Evolutionary conservation across 2,329 filamentous ascomycete genomes (phyloP).

Genomic region (Akanthomyces lecanii): DNA sequence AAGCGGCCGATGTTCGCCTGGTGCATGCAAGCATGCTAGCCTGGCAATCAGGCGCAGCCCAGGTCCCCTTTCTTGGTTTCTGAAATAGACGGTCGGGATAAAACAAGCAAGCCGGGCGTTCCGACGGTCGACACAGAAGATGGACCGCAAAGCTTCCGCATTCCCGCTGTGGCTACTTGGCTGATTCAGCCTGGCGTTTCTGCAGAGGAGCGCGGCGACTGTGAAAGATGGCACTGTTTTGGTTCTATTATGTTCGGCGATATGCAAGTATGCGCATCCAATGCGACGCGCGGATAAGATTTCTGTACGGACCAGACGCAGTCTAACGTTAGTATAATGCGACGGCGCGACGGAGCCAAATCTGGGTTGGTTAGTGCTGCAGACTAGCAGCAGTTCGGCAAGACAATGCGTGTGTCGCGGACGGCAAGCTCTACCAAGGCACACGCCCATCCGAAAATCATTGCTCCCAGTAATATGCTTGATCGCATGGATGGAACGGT

Average conservation of each 20-base stretch:
- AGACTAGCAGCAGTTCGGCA: not conserved
- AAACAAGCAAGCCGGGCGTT: not conserved
- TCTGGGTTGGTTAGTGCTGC: not conserved
- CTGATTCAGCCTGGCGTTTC: not conserved
- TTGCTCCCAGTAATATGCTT: too few relatives aligned
- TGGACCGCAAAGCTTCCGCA: not conserved
- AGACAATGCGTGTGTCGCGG: not conserved
- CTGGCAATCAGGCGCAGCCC: too few relatives aligned
- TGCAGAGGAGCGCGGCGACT: not conserved
- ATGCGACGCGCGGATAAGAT: not conserved
- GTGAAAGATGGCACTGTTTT: not conserved
- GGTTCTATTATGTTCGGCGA: not conserved
- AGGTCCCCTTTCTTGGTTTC: not conserved
- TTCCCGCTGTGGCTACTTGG: not conserved
- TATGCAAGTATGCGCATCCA: not conserved
- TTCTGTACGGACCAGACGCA: not conserved
- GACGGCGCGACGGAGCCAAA: constrained; percentile 10
- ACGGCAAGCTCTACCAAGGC: not conserved
- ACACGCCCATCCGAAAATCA: too few relatives aligned
- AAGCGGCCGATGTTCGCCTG: not conserved
- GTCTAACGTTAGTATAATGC: not conserved
- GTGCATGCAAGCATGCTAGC: too few relatives aligned
- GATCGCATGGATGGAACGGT: not conserved
- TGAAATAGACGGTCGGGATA: not conserved
- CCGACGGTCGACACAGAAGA: not conserved